Conservation (phyloP, 495 filamentous ascomycete species). For the Immersiella caudata region DNA sequence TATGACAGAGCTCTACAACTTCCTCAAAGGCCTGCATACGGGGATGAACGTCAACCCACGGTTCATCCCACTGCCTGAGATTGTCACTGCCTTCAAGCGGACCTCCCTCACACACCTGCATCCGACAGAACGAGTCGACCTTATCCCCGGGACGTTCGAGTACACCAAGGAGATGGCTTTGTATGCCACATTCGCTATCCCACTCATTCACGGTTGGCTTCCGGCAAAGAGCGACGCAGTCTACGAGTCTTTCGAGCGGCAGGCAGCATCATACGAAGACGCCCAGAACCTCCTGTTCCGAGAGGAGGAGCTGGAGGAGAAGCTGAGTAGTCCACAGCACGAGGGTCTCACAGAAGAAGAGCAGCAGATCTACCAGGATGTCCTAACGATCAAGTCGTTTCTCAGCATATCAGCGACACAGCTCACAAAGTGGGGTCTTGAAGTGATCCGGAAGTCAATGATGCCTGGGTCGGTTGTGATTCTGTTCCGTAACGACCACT, state of each 20-base stretch:
- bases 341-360: conserved; percentile 64
- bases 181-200: conserved; percentile 84
- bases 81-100: conserved; percentile 47
- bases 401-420: conserved; percentile 79
- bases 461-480: conserved; percentile 79
- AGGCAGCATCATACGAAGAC: conserved; percentile 84
- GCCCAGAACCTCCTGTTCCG: conserved; percentile 84
- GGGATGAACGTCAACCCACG: conserved; percentile 98
- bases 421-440: conserved; percentile 78
- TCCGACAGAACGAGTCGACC: conserved; percentile 47
- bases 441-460: conserved; percentile 65
- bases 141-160: conserved; percentile 73
- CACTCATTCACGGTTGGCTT: conserved; percentile 94
- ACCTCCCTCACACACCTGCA: conserved; percentile 47
- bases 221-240: conserved; percentile 63
- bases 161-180: conserved; percentile 79
- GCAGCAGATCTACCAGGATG: conserved; percentile 73
- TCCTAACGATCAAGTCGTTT: conserved; percentile 79
- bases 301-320: conserved; percentile 84
- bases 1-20: conserved; percentile 80
- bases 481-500: conserved; percentile 95
- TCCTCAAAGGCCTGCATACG: conserved; percentile 86
- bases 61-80: conserved; percentile 59
- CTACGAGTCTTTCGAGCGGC: conserved; percentile 67
- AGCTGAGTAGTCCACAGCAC: conserved; percentile 57